Base-by-base conservation (phyloP, 2,329 filamentous ascomycete genomes). In the Trichocomaceae sp. region DNA sequence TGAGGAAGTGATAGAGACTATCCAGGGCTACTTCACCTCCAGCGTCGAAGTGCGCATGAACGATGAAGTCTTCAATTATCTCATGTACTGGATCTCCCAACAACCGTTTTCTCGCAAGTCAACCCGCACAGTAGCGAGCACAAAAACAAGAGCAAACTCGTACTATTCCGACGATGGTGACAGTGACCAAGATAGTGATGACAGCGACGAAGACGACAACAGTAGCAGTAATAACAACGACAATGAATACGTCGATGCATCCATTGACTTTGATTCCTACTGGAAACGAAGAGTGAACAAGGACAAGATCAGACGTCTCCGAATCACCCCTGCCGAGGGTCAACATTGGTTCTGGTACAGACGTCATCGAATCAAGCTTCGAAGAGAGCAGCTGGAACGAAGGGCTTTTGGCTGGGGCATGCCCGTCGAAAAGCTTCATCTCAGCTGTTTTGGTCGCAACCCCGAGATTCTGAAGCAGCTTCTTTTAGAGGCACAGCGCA, bases 11-110 rank as follows among this genome's bases (percentile, higher is more conserved):
- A 79, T 75, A 72, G 65, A 68, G 1, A 66, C 78, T 39, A 59
- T 84, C 29, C 74, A 79, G 42, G 62, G 71, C 5, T 73, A 86
- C 61, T 78, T 85, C 61, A 83, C 86, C 75, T 85, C 82, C 2
- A 81, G 79, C 1, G 84, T 85, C 17, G 81, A 85, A 61, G 80
- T 89, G 39, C 79, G 83, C 45, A 78, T 81, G 26, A 84, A 88
- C 55, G 86, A 89, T 61, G 85, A 88, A 65, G 81, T 86, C 55
- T 88, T 87, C 72, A 84, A 84, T 64, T 86, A 87, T 63, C 63
- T 88, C 41, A 87, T 88, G 83, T 77, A 76, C 23, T 88, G 85
- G 85, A 77, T 88, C 2, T 77, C 84, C 1, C 70, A 74, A 33
- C 85, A 88, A 67, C 67, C 72, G 3, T 87, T 87, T 60, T 77